A percentile compares a stretch with the other conserved stretches of the same genome.
phyloP scores from a whole-genome alignment of 768 basidiomycete genomes.

The Pleurotus giganteus region DNA sequence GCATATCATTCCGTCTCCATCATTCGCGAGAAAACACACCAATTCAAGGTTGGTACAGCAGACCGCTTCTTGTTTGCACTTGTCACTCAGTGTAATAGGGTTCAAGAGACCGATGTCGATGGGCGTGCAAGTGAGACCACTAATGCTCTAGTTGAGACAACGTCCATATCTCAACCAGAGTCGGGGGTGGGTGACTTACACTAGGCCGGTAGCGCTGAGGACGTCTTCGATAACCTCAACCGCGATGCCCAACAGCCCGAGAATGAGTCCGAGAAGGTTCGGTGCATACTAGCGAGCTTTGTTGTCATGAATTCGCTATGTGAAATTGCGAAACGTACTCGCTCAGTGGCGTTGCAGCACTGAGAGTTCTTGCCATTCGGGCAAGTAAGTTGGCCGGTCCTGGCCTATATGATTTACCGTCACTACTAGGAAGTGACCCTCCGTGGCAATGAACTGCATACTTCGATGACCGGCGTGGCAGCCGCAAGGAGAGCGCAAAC shows the following conservation, averaged over 20 bases:
- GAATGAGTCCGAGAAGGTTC: neutral
- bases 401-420: neutral
- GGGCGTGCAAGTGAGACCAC: constrained; percentile 30
- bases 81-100: constrained; percentile 10
- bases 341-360: neutral
- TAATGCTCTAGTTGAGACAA: neutral
- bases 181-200: constrained; percentile 16
- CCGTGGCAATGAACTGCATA: constrained; percentile 11
- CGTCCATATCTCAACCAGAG: neutral
- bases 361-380: constrained; percentile 16
- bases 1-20: neutral
- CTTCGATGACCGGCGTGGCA: constrained; percentile 18
- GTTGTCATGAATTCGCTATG: neutral
- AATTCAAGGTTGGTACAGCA: constrained; percentile 37
- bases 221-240: neutral
- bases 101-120: constrained; percentile 24
- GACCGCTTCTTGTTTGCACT: constrained; percentile 31
- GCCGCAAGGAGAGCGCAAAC: constrained; percentile 19
- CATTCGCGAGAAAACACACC: constrained; percentile 19
- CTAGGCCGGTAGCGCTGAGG: constrained; percentile 21
- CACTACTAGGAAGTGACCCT: neutral
- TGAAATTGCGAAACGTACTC: neutral
- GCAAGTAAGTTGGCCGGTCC: constrained; percentile 14
- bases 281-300: neutral
- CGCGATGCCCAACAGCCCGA: neutral